These are phyloP conservation scores for Zymoseptoria crescenta DNA, from an alignment of 2,329 filamentous ascomycete genomes.

Conservation along the genomic window DNA sequence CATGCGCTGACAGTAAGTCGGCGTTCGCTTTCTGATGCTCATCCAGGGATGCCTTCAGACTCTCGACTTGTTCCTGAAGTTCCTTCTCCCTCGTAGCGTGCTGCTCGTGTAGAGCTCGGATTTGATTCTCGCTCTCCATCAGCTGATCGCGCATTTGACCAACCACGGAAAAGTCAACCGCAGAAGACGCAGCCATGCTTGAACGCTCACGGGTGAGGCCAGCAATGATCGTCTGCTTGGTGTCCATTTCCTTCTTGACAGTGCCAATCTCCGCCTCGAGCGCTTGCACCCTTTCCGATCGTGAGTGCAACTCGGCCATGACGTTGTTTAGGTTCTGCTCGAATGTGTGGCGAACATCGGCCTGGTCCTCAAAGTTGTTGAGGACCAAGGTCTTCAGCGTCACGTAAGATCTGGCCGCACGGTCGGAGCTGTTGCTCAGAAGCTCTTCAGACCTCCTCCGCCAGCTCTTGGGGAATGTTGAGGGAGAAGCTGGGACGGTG, in stretches of 20 bases:
- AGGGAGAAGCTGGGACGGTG: slow-evolving; percentile 15
- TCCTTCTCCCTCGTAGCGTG: slow-evolving; percentile 69
- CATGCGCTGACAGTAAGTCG: slow-evolving; percentile 17
- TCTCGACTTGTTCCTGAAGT: slow-evolving; percentile 62
- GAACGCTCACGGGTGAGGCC: slow-evolving; percentile 88
- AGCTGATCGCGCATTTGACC: slow-evolving; percentile 82
- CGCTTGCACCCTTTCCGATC: slow-evolving; percentile 83
- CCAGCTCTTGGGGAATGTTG: slow-evolving; percentile 33
- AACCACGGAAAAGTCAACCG: slow-evolving; percentile 82
- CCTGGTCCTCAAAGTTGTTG: slow-evolving; percentile 74
- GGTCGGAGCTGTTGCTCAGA: slow-evolving; percentile 53
- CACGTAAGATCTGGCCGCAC: slow-evolving; percentile 83
- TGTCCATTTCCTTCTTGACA: slow-evolving; percentile 92
- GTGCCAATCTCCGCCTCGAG: slow-evolving; percentile 76
- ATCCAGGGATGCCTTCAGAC: slow-evolving; percentile 51
- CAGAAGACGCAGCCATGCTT: slow-evolving; percentile 67
- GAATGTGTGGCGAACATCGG: slow-evolving; percentile 84
- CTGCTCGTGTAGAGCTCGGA: slow-evolving; percentile 63
- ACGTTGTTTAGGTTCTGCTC: slow-evolving; percentile 85
- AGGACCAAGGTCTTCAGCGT: slow-evolving; percentile 80
- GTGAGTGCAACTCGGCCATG: slow-evolving; percentile 81
- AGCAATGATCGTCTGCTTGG: slow-evolving; percentile 91
- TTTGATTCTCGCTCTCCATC: slow-evolving; percentile 71
- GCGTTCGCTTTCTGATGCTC: slow-evolving; percentile 19
- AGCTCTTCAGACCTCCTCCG: slow-evolving; percentile 28